phyloP scores from a whole-genome alignment of 106 monocot species.

The Cymbidium sinense region DNA sequence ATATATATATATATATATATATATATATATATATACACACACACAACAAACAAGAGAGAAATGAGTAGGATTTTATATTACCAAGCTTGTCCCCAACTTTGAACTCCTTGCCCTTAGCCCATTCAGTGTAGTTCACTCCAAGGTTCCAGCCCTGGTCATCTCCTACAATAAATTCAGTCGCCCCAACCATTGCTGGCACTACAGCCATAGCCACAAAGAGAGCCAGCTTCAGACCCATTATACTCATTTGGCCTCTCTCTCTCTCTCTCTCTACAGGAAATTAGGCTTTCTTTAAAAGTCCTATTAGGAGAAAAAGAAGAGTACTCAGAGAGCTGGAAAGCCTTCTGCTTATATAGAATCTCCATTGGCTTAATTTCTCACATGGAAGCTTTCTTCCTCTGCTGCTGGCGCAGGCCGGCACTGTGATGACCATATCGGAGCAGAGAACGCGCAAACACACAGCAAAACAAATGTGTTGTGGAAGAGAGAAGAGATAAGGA shows the following conservation, averaged over 20 bases:
- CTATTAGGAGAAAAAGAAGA: not conserved
- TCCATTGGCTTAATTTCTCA: not conserved
- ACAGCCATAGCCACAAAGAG: not conserved
- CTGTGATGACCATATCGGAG: no score
- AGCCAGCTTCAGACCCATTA: not conserved
- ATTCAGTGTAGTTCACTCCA: slow-evolving; percentile 15
- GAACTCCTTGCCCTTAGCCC: slow-evolving; percentile 15
- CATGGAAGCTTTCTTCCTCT: not conserved
- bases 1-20: no score
- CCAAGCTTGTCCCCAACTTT: slow-evolving; percentile 12
- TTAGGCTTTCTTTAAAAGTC: not conserved
- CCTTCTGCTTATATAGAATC: not conserved
- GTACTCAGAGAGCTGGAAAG: not conserved
- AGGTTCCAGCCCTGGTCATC: slow-evolving; percentile 11
- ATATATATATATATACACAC: no score
- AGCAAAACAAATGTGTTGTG: no score
- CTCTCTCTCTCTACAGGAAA: not conserved
- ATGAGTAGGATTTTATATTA: not conserved
- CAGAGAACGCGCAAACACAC: not conserved
- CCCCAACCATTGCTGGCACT: not conserved
- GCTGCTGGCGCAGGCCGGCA: not conserved
- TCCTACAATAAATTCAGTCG: slow-evolving; percentile 5
- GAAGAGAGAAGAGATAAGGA: no score
- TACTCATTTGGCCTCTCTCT: no score
- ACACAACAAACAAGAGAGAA: no score